Conservation (phyloP, 2,329 filamentous ascomycete genomes). For the Blumeriella jaapii region DNA sequence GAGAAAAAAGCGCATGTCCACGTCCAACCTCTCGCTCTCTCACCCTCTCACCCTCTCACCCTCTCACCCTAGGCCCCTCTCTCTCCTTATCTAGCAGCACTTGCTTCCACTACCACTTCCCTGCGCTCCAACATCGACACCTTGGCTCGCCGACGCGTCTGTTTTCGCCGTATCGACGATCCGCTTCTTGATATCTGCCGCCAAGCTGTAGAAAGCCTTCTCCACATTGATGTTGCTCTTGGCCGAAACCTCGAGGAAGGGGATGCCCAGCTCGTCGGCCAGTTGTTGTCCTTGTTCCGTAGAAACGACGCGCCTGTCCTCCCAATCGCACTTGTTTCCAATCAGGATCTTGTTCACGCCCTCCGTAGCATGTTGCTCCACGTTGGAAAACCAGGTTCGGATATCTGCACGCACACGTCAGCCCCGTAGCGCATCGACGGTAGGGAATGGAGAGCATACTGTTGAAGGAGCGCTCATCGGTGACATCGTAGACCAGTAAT, state of each 20-base stretch:
- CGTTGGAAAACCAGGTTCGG: constrained; percentile 98
- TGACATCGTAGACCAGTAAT: constrained; percentile 94
- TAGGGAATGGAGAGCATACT: constrained; percentile 40
- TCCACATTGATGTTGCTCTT: constrained; percentile 99
- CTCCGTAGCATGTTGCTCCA: constrained; percentile 96
- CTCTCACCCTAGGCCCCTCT: too few relatives aligned
- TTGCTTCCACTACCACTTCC: constrained; percentile 45
- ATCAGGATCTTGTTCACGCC: constrained; percentile 99
- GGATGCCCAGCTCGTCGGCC: constrained; percentile 90
- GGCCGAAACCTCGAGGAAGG: constrained; percentile 95
- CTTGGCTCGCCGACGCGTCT: constrained; percentile 46
- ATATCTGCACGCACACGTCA: constrained; percentile 54
- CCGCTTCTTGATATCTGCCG: constrained; percentile 95
- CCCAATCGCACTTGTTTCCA: constrained; percentile 99
- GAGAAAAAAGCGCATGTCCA: constrained; percentile 17
- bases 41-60: too few relatives aligned
- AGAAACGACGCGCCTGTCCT: constrained; percentile 92
- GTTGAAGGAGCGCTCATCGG: constrained; percentile 99
- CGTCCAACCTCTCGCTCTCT: constrained; percentile 8
- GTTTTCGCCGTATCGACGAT: constrained; percentile 85
- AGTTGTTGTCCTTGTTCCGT: constrained; percentile 88
- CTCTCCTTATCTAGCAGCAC: constrained; percentile 66
- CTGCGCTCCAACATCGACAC: constrained; percentile 57
- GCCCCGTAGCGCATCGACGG: neutral
- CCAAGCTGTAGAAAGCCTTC: constrained; percentile 93